Base-by-base conservation (phyloP, 1,284 basidiomycete species). In the Apiotrichum siamense region DNA sequence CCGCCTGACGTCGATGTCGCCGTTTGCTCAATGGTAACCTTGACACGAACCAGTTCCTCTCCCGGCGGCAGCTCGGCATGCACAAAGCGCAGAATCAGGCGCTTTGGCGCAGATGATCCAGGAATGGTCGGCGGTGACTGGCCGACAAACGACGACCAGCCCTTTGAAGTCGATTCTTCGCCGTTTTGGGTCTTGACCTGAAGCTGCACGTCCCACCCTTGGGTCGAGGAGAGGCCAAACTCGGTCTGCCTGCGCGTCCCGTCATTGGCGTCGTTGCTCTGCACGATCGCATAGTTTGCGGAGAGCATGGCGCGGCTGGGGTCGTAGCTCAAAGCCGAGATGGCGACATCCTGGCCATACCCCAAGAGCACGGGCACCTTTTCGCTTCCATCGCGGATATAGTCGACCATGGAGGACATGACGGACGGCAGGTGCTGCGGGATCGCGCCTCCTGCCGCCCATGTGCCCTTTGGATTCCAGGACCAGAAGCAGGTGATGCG, bases 401-500 rank as follows among this genome's bases (percentile, higher is more conserved):
- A 82, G 69, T 87, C 85, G 64, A 87, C 79, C 42, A 97, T 77
- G 17, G 86, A 86, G 3, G 88, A 74, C 27, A 88, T 79, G 79
- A 94, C 86, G 2, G 85, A 83, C 15, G 85, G 84, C 1, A 96
- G 78, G 58, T 92, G 88, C 60, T 87, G 84, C 5, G 75, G 72
- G 20, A 78, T 69, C 20, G 70, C 54, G 74, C 78, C 81, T 9
- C 82, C 82, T 44, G 90, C 81, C 37, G 83, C 86, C 88, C 89
- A 94, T 13, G 89, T 75, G 0, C 89, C 83, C 56, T 86, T 85
- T n/a, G 97, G 81, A 72, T 96, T 87, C 76, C 97, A 94, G 62
- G 92, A 88, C 88, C 90, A 97, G 70, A 94, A 94, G 63, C 87
- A 89, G 1, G 88, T 92, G 52, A 96, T 81, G 21, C 87, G 83